These are phyloP conservation scores for Ceratocystis smalleyi DNA, from an alignment of 2,329 filamentous ascomycete genomes.

Conservation along the genomic window DNA sequence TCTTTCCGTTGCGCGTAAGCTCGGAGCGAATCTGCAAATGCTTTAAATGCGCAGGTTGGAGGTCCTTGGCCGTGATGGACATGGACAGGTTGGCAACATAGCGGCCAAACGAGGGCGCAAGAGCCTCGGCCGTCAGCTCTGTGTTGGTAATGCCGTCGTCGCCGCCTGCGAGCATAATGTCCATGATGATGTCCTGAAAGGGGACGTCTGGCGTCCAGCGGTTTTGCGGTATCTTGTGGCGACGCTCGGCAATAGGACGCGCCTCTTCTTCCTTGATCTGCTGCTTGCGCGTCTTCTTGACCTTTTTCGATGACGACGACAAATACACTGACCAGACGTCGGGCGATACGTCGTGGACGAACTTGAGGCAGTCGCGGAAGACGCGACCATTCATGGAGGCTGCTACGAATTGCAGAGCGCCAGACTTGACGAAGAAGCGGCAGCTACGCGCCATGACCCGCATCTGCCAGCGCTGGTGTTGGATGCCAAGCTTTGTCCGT, in stretches of 20 bases:
- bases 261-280: conserved; percentile 16
- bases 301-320: conserved; percentile 14
- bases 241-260: neutral
- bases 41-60: conserved; percentile 28
- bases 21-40: conserved; percentile 25
- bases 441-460: conserved; percentile 43
- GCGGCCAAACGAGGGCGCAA: conserved; percentile 25
- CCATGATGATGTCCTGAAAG: conserved; percentile 22
- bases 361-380: conserved; percentile 48
- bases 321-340: conserved; percentile 43
- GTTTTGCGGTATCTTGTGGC: neutral
- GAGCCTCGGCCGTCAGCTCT: conserved; percentile 25
- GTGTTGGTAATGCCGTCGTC: conserved; percentile 25
- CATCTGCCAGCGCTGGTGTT: conserved; percentile 43
- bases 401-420: conserved; percentile 41
- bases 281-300: conserved; percentile 16
- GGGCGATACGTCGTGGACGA: conserved; percentile 37
- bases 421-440: conserved; percentile 40
- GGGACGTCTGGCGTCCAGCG: conserved; percentile 16
- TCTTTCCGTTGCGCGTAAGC: conserved; percentile 16
- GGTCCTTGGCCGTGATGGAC: conserved; percentile 21
- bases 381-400: conserved; percentile 38
- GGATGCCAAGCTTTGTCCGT: conserved; percentile 40
- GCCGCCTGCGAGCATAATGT: conserved; percentile 24
- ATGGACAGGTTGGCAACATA: conserved; percentile 22